A percentile compares a stretch with the other conserved stretches of the same genome.
Conservation (phyloP, 75 land plant genomes). For the Picea glauca region DNA sequence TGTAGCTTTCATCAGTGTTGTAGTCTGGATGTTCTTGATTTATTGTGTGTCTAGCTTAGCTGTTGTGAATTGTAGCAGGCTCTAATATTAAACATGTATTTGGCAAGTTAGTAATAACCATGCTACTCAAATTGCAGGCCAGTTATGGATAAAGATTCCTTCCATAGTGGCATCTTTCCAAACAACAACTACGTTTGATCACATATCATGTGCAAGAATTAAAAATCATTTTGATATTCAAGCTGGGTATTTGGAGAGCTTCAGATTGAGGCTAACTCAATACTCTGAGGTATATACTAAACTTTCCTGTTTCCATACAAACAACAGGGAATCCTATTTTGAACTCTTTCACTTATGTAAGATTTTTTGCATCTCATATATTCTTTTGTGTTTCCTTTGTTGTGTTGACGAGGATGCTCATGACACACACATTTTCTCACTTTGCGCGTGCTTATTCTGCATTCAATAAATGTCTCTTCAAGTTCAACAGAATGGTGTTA, state of each 20-base stretch:
- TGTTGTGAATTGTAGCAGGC: background rate
- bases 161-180: constrained; percentile 1
- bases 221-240: constrained; percentile 4
- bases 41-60: background rate
- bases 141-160: background rate
- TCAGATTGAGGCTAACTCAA: constrained; percentile 38
- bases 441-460: too few relatives aligned
- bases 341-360: background rate
- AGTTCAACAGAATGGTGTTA: too few relatives aligned
- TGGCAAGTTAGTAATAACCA: background rate
- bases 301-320: background rate
- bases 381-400: too few relatives aligned
- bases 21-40: background rate
- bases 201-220: background rate
- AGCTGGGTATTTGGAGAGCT: constrained; percentile 9
- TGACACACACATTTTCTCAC: too few relatives aligned
- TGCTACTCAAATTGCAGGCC: background rate
- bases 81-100: background rate
- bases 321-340: background rate
- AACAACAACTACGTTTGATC: background rate
- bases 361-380: too few relatives aligned
- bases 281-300: constrained; percentile 32
- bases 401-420: too few relatives aligned
- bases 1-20: background rate
- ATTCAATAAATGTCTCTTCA: too few relatives aligned